Evolutionary conservation across 495 filamentous ascomycete species (phyloP).

Genomic region (Aspergillus ellipticus): DNA sequence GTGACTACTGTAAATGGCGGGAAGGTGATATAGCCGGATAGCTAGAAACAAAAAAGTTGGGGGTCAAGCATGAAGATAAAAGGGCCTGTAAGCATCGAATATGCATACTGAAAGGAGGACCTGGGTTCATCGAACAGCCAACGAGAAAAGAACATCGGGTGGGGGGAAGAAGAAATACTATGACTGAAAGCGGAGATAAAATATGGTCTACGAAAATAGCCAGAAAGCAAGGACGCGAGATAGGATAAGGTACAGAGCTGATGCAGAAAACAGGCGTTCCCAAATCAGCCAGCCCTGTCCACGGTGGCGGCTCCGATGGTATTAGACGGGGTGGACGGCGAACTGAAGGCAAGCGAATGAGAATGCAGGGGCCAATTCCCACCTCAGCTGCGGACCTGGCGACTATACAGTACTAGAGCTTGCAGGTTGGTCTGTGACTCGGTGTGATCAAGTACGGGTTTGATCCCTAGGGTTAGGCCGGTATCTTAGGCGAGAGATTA

Average conservation of each 20-base stretch:
- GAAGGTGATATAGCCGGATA: neutral
- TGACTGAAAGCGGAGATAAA: conserved; percentile 1
- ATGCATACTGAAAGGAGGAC: neutral
- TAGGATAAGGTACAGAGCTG: conserved; percentile 9
- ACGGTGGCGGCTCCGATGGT: conserved; percentile 11
- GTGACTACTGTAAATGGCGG: neutral
- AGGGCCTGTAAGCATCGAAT: neutral
- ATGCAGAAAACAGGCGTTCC: conserved; percentile 1
- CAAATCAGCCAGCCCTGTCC: conserved; percentile 9
- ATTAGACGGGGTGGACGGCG: neutral
- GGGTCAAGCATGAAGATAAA: neutral
- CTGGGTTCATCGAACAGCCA: neutral
- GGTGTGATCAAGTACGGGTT: neutral
- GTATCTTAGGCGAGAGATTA: conserved; percentile 2
- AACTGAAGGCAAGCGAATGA: conserved; percentile 9
- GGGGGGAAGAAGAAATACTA: conserved; percentile 6
- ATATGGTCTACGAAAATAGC: neutral
- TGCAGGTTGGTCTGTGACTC: neutral
- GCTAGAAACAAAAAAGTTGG: neutral
- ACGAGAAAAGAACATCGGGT: neutral
- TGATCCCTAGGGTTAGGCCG: conserved; percentile 11
- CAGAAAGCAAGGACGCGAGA: neutral
- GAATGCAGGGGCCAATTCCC: neutral
- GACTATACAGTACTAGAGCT: no score
- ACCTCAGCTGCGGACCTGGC: neutral